These are phyloP conservation scores for Saitozyma podzolica DNA, from an alignment of 768 basidiomycete genomes.

Conservation along the genomic window DNA sequence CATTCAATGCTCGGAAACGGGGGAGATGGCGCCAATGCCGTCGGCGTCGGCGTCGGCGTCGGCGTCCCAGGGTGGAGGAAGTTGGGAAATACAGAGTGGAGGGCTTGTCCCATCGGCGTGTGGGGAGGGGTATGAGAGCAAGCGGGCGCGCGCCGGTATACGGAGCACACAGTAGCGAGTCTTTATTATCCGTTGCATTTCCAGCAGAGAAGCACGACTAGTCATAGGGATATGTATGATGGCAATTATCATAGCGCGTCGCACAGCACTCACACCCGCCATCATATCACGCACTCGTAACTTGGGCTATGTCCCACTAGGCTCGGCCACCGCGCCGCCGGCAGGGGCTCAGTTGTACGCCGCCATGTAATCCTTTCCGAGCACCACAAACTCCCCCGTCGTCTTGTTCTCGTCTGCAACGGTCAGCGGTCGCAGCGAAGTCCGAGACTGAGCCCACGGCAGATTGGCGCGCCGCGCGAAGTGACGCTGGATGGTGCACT, in stretches of 20 bases:
- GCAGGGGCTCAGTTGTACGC: too few species aligned
- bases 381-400: not conserved
- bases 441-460: not conserved
- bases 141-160: not conserved
- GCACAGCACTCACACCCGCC: too few species aligned
- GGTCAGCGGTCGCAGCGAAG: not conserved
- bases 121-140: constrained; percentile 10
- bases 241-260: too few species aligned
- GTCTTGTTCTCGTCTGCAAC: not conserved
- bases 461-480: not conserved
- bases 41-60: not conserved
- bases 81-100: constrained; percentile 14
- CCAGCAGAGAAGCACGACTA: too few species aligned
- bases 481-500: not conserved
- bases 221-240: too few species aligned
- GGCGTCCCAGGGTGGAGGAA: constrained; percentile 10
- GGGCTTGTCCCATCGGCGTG: constrained; percentile 18
- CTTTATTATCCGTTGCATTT: too few species aligned
- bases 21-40: not conserved
- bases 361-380: too few species aligned
- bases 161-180: not conserved
- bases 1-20: too few species aligned
- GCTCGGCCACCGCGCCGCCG: too few species aligned
- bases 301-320: too few species aligned
- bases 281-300: too few species aligned